These are phyloP conservation scores for Beta macrorhiza DNA, from an alignment of 179 eudicot species.

Conservation along the genomic window DNA sequence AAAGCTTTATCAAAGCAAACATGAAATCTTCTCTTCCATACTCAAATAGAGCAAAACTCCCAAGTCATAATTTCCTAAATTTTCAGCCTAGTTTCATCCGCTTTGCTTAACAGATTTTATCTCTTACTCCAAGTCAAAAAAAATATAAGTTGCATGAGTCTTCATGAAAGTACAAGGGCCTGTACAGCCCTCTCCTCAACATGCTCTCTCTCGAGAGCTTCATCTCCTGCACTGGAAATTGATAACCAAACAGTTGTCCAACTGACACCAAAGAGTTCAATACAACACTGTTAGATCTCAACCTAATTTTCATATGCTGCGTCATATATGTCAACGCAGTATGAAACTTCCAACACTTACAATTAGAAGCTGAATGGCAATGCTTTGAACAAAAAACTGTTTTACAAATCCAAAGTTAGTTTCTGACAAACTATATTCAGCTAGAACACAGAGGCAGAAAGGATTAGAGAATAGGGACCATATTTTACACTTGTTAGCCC, in stretches of 20 bases:
- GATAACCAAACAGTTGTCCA: background rate
- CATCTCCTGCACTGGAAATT: background rate
- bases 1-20: background rate
- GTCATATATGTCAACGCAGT: background rate
- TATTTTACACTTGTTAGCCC: background rate
- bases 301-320: background rate
- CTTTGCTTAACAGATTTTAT: background rate
- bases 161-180: background rate
- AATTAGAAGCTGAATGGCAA: background rate
- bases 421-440: background rate
- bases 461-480: background rate
- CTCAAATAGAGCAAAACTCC: background rate
- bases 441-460: constrained; percentile 1
- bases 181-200: background rate
- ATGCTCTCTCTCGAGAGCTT: background rate
- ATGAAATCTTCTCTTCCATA: background rate
- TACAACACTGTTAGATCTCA: background rate
- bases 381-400: background rate
- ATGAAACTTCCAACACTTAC: background rate
- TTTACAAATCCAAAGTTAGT: background rate
- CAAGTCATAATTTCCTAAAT: background rate
- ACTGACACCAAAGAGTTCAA: background rate
- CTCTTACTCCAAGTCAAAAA: no score
- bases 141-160: background rate
- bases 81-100: background rate